phyloP scores from a whole-genome alignment of 1,284 basidiomycete species.

The Apiotrichum akiyoshidainum region DNA sequence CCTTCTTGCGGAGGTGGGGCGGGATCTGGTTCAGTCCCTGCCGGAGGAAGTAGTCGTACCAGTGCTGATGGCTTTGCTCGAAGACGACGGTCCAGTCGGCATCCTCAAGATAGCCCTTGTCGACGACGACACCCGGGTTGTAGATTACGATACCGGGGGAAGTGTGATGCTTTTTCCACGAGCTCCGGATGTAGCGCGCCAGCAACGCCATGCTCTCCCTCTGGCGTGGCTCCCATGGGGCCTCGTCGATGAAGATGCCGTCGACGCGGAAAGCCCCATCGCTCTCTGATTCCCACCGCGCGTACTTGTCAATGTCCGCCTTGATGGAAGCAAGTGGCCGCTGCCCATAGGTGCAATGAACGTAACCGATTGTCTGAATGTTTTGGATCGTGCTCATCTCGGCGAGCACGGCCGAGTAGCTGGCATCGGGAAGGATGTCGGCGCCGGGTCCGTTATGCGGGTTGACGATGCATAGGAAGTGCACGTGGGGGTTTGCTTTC shows the following conservation, averaged over 20 bases:
- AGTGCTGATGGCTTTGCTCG: conserved; percentile 7
- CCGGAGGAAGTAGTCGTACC: conserved; percentile 3
- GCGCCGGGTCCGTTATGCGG: conserved; percentile 12
- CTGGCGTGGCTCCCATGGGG: conserved; percentile 5
- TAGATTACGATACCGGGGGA: conserved; percentile 2
- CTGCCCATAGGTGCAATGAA: conserved; percentile 10
- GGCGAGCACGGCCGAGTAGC: conserved; percentile 4
- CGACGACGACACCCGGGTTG: conserved; percentile 13
- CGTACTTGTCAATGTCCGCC: conserved; percentile 11
- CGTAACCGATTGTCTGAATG: conserved; percentile 14
- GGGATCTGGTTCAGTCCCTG: conserved; percentile 10
- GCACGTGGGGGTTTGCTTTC: conserved; percentile 2
- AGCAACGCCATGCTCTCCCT: background rate
- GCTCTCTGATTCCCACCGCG: conserved; percentile 2
- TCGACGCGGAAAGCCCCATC: conserved; percentile 4
- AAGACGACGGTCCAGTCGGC: conserved; percentile 11
- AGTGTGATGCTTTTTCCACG: background rate
- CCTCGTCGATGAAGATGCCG: conserved; percentile 19
- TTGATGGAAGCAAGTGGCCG: conserved; percentile 5
- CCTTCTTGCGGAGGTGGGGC: conserved; percentile 1
- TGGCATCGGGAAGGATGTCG: conserved; percentile 3
- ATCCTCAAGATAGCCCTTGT: conserved; percentile 5
- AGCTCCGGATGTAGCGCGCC: conserved; percentile 4
- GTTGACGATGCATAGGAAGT: conserved; percentile 15
- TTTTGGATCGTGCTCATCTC: conserved; percentile 8